A percentile compares a stretch with the other conserved stretches of the same genome.
Conservation (phyloP, 1,284 basidiomycete genomes). For the Schizopora paradoxa region DNA sequence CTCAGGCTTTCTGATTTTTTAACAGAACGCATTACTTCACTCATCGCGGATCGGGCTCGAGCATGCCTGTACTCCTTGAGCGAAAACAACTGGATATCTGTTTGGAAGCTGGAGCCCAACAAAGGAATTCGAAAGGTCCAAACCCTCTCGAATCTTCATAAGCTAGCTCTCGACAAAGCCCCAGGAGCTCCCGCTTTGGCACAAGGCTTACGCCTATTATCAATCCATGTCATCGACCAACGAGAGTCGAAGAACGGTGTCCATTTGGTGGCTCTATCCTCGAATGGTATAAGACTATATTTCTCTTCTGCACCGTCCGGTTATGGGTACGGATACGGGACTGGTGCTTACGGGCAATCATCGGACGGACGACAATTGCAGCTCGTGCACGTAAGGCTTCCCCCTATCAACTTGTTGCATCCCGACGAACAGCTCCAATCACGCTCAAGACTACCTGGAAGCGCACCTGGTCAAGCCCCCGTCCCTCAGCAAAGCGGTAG, state of each 20-base stretch:
- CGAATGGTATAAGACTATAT: constrained; percentile 75
- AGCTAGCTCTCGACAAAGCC: constrained; percentile 67
- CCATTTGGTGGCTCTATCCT: constrained; percentile 76
- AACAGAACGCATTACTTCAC: constrained; percentile 62
- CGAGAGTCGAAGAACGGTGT: constrained; percentile 59
- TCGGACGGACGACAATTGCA: constrained; percentile 48
- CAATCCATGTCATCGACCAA: constrained; percentile 58
- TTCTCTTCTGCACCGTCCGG: constrained; percentile 53
- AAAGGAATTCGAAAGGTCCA: constrained; percentile 64
- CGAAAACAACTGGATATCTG: constrained; percentile 61
- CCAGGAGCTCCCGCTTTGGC: constrained; percentile 66
- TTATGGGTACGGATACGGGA: constrained; percentile 42
- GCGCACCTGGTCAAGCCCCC: constrained; percentile 38
- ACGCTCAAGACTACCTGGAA: constrained; percentile 23
- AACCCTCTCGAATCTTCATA: constrained; percentile 63
- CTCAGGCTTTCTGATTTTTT: constrained; percentile 13
- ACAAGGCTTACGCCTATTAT: constrained; percentile 61
- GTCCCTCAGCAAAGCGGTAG: constrained; percentile 45
- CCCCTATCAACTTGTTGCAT: constrained; percentile 70
- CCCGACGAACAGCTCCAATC: constrained; percentile 62
- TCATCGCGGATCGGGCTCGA: constrained; percentile 62
- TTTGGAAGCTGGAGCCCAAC: constrained; percentile 58
- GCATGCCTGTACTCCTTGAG: constrained; percentile 74
- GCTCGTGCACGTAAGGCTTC: constrained; percentile 73
- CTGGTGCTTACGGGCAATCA: constrained; percentile 26